Percentiles rank a stretch among this genome's conserved stretches.
These are phyloP conservation scores for Camelina sativa DNA, from an alignment of 345 rosid genomes.

Conservation along the genomic window DNA sequence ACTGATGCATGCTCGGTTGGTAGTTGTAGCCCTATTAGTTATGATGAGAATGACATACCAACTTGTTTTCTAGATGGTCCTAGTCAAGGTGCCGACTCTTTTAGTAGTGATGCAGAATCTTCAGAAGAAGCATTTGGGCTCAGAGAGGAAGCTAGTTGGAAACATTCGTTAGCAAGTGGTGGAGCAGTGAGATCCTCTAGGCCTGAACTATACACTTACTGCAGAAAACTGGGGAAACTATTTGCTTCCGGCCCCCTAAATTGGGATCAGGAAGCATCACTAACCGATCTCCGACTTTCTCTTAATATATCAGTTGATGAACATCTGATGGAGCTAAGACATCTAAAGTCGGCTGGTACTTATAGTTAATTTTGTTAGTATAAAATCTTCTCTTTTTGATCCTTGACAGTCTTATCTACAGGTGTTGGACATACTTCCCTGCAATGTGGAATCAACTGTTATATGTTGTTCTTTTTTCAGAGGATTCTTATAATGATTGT, in stretches of 20 bases:
- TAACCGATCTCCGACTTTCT: slow-evolving; percentile 72
- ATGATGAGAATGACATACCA: slow-evolving; percentile 34
- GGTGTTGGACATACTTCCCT: slow-evolving; percentile 44
- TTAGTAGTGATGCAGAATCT: slow-evolving; percentile 60
- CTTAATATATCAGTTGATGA: slow-evolving; percentile 80
- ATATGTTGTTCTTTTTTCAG: slow-evolving; percentile 30
- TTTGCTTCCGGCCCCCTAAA: slow-evolving; percentile 70
- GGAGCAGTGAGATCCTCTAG: slow-evolving; percentile 54
- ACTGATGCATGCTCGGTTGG: slow-evolving; percentile 61
- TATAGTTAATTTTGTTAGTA: slow-evolving; percentile 46
- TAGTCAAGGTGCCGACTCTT: slow-evolving; percentile 43
- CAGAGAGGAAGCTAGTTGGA: slow-evolving; percentile 36
- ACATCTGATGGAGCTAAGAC: slow-evolving; percentile 71
- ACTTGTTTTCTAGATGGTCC: slow-evolving; percentile 37
- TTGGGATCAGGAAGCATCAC: slow-evolving; percentile 81
- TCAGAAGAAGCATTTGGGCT: slow-evolving; percentile 16
- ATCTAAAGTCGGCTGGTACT: slow-evolving; percentile 56
- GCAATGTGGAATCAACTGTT: slow-evolving; percentile 38
- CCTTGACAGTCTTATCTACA: slow-evolving; percentile 38
- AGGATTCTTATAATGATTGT: slow-evolving; percentile 39
- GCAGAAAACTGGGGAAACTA: slow-evolving; percentile 55
- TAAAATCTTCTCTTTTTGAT: slow-evolving; percentile 13
- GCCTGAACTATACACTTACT: slow-evolving; percentile 67
- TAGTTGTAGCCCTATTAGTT: slow-evolving; percentile 62
- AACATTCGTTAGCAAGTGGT: slow-evolving; percentile 41